Conservation (phyloP, 164 flowering plant genomes). For the Taxillus chinensis region DNA sequence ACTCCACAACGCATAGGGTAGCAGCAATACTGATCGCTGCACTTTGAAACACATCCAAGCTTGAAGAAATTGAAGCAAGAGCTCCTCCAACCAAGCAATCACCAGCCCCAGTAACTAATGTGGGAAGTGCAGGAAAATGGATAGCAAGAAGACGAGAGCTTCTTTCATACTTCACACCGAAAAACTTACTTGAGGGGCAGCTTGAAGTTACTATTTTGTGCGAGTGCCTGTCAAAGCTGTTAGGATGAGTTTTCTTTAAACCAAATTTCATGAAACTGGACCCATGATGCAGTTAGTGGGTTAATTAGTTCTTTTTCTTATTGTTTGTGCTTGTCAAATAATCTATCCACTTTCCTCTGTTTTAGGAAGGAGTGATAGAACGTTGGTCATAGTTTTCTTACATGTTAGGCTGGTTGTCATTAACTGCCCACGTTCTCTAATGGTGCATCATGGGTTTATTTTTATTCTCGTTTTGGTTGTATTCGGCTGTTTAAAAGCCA, state of each 20-base stretch:
- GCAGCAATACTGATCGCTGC: slow-evolving; percentile 78
- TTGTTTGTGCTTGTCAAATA: no score
- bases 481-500: no score
- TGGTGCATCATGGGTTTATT: no score
- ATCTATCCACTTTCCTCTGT: no score
- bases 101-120: slow-evolving; percentile 88
- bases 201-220: slow-evolving; percentile 22
- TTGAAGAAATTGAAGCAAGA: slow-evolving; percentile 59
- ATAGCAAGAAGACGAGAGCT: slow-evolving; percentile 31
- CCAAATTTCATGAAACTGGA: slow-evolving; percentile 17
- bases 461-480: no score
- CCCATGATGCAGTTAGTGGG: no score
- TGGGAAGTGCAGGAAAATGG: slow-evolving; percentile 75
- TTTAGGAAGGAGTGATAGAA: no score
- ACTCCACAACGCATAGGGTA: slow-evolving; percentile 76
- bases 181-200: slow-evolving; percentile 33
- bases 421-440: no score
- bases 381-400: no score
- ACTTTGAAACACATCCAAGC: slow-evolving; percentile 67
- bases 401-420: no score
- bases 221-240: slow-evolving; percentile 18
- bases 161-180: slow-evolving; percentile 10
- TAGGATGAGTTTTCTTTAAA: slow-evolving; percentile 11
- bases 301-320: no score
- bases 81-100: slow-evolving; percentile 93